Conservation (phyloP, 495 filamentous ascomycete genomes). For the Pyrenula aspistea region DNA sequence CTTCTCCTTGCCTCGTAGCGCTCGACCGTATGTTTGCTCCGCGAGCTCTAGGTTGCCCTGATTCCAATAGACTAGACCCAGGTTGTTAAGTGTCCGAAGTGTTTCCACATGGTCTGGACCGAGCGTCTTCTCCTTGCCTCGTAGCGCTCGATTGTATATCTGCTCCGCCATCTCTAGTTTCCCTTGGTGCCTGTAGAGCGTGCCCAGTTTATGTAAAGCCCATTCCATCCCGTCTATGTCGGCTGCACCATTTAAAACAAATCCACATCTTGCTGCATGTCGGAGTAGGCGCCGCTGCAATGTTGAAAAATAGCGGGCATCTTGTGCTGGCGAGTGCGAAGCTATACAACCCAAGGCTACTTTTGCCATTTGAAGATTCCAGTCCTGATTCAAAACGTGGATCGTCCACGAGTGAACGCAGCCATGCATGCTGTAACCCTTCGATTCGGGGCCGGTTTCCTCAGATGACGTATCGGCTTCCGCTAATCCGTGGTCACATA, state of each 20-base stretch:
- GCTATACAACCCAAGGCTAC: constrained; percentile 13
- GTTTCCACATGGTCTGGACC: constrained; percentile 25
- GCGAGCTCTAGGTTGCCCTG: constrained; percentile 19
- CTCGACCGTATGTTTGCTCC: constrained; percentile 21
- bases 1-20: constrained; percentile 23
- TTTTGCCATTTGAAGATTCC: constrained; percentile 12
- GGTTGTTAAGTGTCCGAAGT: constrained; percentile 19
- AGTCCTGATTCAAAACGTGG: constrained; percentile 17
- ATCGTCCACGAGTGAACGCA: constrained; percentile 28
- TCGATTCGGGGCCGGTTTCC: constrained; percentile 10
- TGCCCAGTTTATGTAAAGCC: constrained; percentile 9
- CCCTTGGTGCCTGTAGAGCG: constrained; percentile 8
- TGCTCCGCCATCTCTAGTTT: constrained; percentile 17
- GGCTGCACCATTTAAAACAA: not conserved
- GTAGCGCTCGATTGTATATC: constrained; percentile 20
- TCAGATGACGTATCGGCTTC: constrained; percentile 11
- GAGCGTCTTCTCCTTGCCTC: constrained; percentile 18
- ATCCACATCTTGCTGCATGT: constrained; percentile 16
- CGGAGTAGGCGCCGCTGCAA: constrained; percentile 23
- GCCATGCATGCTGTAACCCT: constrained; percentile 25
- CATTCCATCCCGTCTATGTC: not conserved
- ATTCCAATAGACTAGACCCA: constrained; percentile 10
- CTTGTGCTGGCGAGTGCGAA: constrained; percentile 9
- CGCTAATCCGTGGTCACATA: constrained; percentile 17
- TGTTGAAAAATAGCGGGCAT: constrained; percentile 13